Base-by-base conservation (phyloP, 177 flowering plant genomes). In the Tripterygium wilfordii region DNA sequence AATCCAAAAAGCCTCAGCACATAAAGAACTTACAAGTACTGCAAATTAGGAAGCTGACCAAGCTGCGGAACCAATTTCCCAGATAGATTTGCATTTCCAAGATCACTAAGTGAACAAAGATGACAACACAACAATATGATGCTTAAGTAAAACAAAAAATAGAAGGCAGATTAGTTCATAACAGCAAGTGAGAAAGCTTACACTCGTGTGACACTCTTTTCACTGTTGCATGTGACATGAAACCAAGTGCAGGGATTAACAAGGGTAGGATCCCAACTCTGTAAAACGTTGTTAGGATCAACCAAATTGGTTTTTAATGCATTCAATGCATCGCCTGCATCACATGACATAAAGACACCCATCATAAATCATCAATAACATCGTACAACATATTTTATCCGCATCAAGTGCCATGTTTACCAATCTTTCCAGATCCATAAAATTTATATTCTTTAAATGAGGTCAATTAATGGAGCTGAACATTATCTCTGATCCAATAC, bases 211-310 rank as follows among this genome's bases (percentile, higher is more conserved):
- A 86, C 97, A 66, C 88, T 83, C 51, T 83, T 86, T 19, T 89
- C 97, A 51, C 62, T 77, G 72, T 83, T 85, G 68, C 96, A 85
- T 22, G 90, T 84, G 25, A 88, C 90, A 67, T 88, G 96, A 62
- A 82, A 82, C 96, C 95, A 83, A 23, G 92, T 88, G 62, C 97
- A 88, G 2, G 97, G 97, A 46, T 83, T 88, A 36, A 83, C 95
- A 42, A 88, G 88, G 10, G 95, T 88, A 24, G 95, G 87, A 64
- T 88, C 97, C 97, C 97, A 88, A 63, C 95, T 88, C 64, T 88
- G 88, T 28, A 88, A 59, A 21, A 85, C 89, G 68, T 77, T 83
- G 55, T 69, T 74, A 30, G 97, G 95, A 66, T 88, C 95, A 6
- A 39, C 10, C 39, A 88, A 69, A 61, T 64, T 88, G 47, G 67